Conservation (phyloP, 2,329 filamentous ascomycete species). For the Trichoderma simmonsii region DNA sequence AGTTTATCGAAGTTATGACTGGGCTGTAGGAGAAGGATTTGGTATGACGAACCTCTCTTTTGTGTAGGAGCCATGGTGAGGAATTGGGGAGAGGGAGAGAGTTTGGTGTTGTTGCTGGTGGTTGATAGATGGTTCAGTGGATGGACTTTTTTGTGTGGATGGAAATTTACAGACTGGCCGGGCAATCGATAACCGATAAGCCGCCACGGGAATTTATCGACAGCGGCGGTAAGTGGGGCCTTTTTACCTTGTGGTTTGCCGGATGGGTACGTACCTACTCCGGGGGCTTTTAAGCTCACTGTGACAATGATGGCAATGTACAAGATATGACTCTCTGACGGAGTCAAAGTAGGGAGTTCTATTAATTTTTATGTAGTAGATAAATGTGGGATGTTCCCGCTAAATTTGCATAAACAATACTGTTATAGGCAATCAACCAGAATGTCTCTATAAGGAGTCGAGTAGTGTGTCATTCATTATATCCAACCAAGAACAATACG, state of each 20-base stretch:
- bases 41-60: background rate
- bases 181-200: constrained; percentile 9
- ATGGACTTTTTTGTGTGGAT: constrained; percentile 4
- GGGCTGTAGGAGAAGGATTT: background rate
- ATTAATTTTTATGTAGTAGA: background rate
- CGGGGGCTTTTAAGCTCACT: background rate
- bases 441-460: background rate
- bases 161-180: constrained; percentile 15
- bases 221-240: constrained; percentile 1
- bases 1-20: no score
- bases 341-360: background rate
- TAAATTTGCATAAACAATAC: background rate
- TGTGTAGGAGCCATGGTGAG: background rate
- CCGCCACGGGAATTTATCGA: background rate
- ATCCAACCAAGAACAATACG: background rate
- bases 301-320: background rate
- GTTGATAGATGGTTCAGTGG: background rate
- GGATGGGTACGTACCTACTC: background rate
- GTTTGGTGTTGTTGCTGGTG: background rate
- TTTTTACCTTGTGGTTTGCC: background rate
- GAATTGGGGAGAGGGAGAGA: background rate
- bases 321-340: background rate
- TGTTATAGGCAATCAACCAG: background rate
- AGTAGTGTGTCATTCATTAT: background rate
- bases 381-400: background rate